phyloP scores from a whole-genome alignment of 805 yeast genomes.

The Tanozyma kutaoensis region DNA sequence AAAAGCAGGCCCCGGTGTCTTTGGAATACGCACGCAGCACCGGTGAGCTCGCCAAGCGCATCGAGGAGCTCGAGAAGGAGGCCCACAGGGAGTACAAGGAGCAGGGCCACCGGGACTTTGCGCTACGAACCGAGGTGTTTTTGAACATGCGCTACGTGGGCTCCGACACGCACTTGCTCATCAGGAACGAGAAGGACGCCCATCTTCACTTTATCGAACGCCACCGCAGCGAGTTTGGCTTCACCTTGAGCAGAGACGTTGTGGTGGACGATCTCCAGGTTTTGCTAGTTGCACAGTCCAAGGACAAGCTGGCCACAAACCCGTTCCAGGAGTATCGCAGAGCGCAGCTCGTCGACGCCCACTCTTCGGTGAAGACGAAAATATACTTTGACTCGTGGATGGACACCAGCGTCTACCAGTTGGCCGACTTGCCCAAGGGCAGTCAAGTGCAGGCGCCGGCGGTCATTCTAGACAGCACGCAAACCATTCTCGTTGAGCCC shows the following conservation, averaged over 20 bases:
- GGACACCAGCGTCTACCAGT: slow-evolving; percentile 21
- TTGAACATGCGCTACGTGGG: slow-evolving; percentile 77
- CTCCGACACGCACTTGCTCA: slow-evolving; percentile 80
- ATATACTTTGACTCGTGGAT: slow-evolving; percentile 45
- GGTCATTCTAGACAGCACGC: slow-evolving; percentile 61
- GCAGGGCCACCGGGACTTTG: no score
- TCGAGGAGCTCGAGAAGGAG: slow-evolving; percentile 21
- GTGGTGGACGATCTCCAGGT: slow-evolving; percentile 26
- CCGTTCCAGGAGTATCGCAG: slow-evolving; percentile 13
- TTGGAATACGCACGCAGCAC: slow-evolving; percentile 8
- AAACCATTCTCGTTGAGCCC: slow-evolving; percentile 21
- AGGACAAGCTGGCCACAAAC: slow-evolving; percentile 7
- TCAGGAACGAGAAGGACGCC: slow-evolving; percentile 28
- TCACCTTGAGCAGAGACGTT: slow-evolving; percentile 18
- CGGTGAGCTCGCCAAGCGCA: slow-evolving; percentile 26
- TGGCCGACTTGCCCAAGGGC: slow-evolving; percentile 44
- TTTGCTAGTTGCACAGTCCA: slow-evolving; percentile 7
- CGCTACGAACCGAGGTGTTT: slow-evolving; percentile 33
- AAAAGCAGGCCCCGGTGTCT: slow-evolving; percentile 23
- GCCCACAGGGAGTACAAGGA: no score
- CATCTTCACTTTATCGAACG: slow-evolving; percentile 12
- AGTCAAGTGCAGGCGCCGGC: slow-evolving; percentile 41
- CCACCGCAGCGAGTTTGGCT: slow-evolving; percentile 23
- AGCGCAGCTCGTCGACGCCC: neutral
- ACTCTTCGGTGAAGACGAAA: slow-evolving; percentile 1